phyloP scores from a whole-genome alignment of 2,329 filamentous ascomycete species.

The Neonectria neomacrospora region DNA sequence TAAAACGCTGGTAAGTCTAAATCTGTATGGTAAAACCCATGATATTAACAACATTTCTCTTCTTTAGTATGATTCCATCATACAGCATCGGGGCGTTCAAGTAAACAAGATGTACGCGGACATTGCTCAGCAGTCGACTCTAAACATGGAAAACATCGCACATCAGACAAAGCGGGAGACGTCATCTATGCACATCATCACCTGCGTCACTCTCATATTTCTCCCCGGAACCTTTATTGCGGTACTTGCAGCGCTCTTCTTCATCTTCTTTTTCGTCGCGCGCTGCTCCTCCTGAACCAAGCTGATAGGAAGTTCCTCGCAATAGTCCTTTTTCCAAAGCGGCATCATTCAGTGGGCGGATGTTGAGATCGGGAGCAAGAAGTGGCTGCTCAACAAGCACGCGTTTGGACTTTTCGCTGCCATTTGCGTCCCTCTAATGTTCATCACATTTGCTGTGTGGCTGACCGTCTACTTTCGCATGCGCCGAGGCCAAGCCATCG shows the following conservation, averaged over 20 bases:
- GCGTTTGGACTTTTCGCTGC: constrained; percentile 24
- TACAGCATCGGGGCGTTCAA: constrained; percentile 26
- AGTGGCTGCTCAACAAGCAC: constrained; percentile 4
- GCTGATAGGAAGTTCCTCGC: constrained; percentile 7
- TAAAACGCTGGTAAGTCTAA: constrained; percentile 26
- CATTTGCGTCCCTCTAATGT: constrained; percentile 4
- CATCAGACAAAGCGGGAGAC: constrained; percentile 34
- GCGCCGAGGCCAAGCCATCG: neutral
- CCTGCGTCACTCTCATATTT: constrained; percentile 32
- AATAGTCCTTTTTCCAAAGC: constrained; percentile 32
- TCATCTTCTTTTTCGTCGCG: neutral
- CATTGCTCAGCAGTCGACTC: constrained; percentile 24
- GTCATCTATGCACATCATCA: constrained; percentile 34
- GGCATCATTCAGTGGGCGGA: constrained; percentile 29
- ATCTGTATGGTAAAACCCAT: too few species aligned
- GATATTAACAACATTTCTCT: too few species aligned
- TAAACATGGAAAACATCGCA: constrained; percentile 34
- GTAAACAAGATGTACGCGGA: constrained; percentile 31
- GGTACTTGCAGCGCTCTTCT: constrained; percentile 10
- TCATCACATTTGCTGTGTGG: constrained; percentile 19
- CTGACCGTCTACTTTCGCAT: neutral
- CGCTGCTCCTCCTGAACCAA: neutral
- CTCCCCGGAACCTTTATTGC: constrained; percentile 34
- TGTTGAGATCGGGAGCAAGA: neutral
- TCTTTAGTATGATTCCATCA: constrained; percentile 26